Percentiles rank a stretch among this genome's conserved stretches.
Evolutionary conservation across 2,329 filamentous ascomycete species (phyloP).

Genomic region (Graphilbum ipis-grandicollis): DNA sequence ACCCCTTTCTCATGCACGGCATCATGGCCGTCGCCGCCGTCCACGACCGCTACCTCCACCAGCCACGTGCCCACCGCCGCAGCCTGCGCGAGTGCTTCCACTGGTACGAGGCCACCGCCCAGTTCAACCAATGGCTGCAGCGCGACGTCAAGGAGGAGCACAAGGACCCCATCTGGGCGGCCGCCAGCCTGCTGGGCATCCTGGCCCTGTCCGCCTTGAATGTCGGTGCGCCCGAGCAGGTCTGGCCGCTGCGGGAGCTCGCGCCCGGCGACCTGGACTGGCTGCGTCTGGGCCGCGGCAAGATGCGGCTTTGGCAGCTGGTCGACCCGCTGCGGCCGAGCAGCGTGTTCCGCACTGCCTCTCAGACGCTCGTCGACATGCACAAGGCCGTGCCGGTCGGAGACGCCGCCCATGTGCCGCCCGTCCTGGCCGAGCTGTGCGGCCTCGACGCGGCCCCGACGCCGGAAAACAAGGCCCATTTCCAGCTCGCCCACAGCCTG

Average conservation of each 20-base stretch:
- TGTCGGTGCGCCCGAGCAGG: slow-evolving; percentile 13
- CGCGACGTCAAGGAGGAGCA: slow-evolving; percentile 16
- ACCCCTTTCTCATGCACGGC: slow-evolving; percentile 28
- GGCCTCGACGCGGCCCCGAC: slow-evolving; percentile 6
- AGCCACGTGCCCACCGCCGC: slow-evolving; percentile 10
- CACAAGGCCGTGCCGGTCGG: too few relatives aligned
- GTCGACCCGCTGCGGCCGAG: slow-evolving; percentile 17
- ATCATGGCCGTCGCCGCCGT: slow-evolving; percentile 22
- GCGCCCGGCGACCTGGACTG: slow-evolving; percentile 15
- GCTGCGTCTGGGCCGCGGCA: slow-evolving; percentile 16
- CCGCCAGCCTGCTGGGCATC: slow-evolving; percentile 23
- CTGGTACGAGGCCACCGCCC: slow-evolving; percentile 20
- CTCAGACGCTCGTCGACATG: too few relatives aligned
- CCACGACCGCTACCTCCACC: slow-evolving; percentile 19
- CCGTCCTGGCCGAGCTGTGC: slow-evolving; percentile 13
- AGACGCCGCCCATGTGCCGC: too few relatives aligned
- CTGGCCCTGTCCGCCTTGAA: slow-evolving; percentile 22
- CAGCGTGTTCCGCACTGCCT: slow-evolving; percentile 19
- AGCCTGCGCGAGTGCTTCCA: slow-evolving; percentile 24
- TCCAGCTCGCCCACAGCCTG: slow-evolving; percentile 4
- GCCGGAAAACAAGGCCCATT: slow-evolving; percentile 2
- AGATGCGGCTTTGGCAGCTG: slow-evolving; percentile 19
- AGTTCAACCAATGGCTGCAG: slow-evolving; percentile 21
- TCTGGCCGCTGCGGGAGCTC: slow-evolving; percentile 17
- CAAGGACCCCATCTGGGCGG: slow-evolving; percentile 28